Base-by-base conservation (phyloP, 352 stramenopile species). In the Lagenidium giganteum region DNA sequence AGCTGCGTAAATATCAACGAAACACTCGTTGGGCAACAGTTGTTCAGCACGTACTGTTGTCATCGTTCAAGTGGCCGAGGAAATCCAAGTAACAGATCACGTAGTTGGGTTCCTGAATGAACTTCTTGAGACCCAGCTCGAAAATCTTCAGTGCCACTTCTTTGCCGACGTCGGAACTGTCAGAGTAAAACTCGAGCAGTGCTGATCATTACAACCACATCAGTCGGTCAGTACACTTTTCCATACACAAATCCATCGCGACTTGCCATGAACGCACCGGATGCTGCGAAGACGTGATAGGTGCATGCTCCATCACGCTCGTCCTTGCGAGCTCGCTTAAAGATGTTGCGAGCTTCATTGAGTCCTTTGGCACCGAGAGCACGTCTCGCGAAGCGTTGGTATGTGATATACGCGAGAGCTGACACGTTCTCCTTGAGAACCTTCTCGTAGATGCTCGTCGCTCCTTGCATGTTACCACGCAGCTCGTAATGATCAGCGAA, bases 71-170 rank as follows among this genome's bases (percentile, higher is more conserved):
- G 38, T 89, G 77, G 2, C 73, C 56, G 11, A 89, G 61, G 36
- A 89, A 87, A 31, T 87, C 74, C 13, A 89, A 45, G 42, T 89
- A 89, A 42, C 72, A 84, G 27, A 87, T 21, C 25, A 86, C 69
- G 30, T 83, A 89, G 2, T 77, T 71, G 18, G 77, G 74, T 36
- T 86, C 75, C 28, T 89, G 71, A 32, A 89, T 89, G 42, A 64
- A 87, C 35, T 86, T 87, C 42, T 87, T 87, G 29, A 89, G 65
- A n/a, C 74, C 77, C 23, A 89, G 40, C 52, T 89, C 74, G 35
- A 89, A 89, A 42, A 89, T 89, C 27, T 87, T 87, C 27, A 89
- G 64, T 2, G 74, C 77, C 43, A 89, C 80, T 30, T 87, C 72
- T 57, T 86, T 89, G 33, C 77, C 74, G 8, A 54, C 58, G 30